These are phyloP conservation scores for Aspergillus transmontanensis DNA, from an alignment of 2,329 filamentous ascomycete genomes.

Conservation along the genomic window DNA sequence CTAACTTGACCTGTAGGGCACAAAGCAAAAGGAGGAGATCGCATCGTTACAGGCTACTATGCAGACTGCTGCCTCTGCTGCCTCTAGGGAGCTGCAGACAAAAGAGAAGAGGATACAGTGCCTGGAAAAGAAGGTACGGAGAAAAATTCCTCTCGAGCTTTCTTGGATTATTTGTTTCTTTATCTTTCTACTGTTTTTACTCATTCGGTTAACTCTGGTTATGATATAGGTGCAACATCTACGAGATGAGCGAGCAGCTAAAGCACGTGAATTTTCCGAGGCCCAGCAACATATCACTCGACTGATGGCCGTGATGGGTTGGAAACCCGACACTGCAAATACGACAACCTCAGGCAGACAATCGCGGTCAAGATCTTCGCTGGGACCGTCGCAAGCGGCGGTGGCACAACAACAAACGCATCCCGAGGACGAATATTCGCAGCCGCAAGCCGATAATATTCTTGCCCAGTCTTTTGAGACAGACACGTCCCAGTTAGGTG, in stretches of 20 bases:
- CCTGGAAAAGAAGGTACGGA: slow-evolving; percentile 36
- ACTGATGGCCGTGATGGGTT: slow-evolving; percentile 43
- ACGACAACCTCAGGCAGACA: slow-evolving; percentile 20
- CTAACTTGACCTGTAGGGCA: slow-evolving; percentile 17
- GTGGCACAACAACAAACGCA: slow-evolving; percentile 19
- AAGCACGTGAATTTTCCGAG: slow-evolving; percentile 43
- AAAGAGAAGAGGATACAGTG: slow-evolving; percentile 35
- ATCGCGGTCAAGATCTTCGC: slow-evolving; percentile 17
- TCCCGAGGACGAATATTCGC: slow-evolving; percentile 21
- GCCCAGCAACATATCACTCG: slow-evolving; percentile 42
- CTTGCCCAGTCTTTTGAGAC: slow-evolving; percentile 26
- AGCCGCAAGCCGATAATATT: slow-evolving; percentile 14
- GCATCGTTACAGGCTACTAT: slow-evolving; percentile 27
- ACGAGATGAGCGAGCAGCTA: slow-evolving; percentile 37
- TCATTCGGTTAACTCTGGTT: not conserved
- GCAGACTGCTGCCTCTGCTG: slow-evolving; percentile 27
- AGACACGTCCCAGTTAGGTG: slow-evolving; percentile 18
- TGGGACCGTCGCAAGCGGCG: slow-evolving; percentile 13
- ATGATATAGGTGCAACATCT: slow-evolving; percentile 34
- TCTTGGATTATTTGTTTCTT: not conserved
- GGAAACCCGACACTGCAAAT: slow-evolving; percentile 26
- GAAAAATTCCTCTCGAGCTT: not conserved
- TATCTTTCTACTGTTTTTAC: not conserved
- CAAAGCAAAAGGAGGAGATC: slow-evolving; percentile 30
- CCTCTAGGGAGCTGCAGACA: slow-evolving; percentile 30